A percentile compares a stretch with the other conserved stretches of the same genome.
These are phyloP conservation scores for Ceratocystis alfenasii DNA, from an alignment of 2,329 filamentous ascomycete species.

Conservation along the genomic window DNA sequence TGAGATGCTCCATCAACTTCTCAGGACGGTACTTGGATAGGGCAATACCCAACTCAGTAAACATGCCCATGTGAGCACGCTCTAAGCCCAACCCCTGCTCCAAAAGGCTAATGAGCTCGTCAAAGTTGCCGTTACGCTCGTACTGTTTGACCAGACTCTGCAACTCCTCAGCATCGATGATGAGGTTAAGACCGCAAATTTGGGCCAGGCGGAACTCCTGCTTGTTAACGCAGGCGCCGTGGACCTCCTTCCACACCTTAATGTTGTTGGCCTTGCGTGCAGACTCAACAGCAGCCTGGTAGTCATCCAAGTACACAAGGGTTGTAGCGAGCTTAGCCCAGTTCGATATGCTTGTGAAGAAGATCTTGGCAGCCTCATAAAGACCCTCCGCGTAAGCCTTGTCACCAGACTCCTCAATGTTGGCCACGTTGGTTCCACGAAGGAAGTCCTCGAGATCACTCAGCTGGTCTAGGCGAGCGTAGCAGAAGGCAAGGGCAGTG, in stretches of 20 bases:
- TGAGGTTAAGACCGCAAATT: slow-evolving; percentile 96
- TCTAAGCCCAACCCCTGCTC: slow-evolving; percentile 92
- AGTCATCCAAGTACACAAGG: slow-evolving; percentile 90
- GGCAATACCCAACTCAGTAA: slow-evolving; percentile 84
- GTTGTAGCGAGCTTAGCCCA: slow-evolving; percentile 98
- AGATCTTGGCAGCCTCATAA: slow-evolving; percentile 96
- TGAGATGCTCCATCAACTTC: slow-evolving; percentile 94
- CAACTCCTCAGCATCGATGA: slow-evolving; percentile 92
- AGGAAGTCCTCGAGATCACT: slow-evolving; percentile 93
- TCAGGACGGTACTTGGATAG: slow-evolving; percentile 92
- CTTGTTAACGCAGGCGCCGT: slow-evolving; percentile 89
- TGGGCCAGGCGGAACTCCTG: slow-evolving; percentile 98
- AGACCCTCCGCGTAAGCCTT: slow-evolving; percentile 92
- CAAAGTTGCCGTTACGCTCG: slow-evolving; percentile 93
- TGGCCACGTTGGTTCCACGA: slow-evolving; percentile 81
- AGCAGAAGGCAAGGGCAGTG: slow-evolving; percentile 86
- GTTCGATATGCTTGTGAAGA: slow-evolving; percentile 96
- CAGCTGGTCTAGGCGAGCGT: slow-evolving; percentile 81
- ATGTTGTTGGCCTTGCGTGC: slow-evolving; percentile 98
- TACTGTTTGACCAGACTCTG: slow-evolving; percentile 91
- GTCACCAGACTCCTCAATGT: slow-evolving; percentile 93
- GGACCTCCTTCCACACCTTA: slow-evolving; percentile 98
- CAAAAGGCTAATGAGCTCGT: slow-evolving; percentile 87
- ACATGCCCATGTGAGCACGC: slow-evolving; percentile 91
- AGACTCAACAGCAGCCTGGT: slow-evolving; percentile 94